A percentile compares a stretch with the other conserved stretches of the same genome.
These are phyloP conservation scores for Monosporascus sp. DNA, from an alignment of 2,329 filamentous ascomycete genomes.

Conservation along the genomic window DNA sequence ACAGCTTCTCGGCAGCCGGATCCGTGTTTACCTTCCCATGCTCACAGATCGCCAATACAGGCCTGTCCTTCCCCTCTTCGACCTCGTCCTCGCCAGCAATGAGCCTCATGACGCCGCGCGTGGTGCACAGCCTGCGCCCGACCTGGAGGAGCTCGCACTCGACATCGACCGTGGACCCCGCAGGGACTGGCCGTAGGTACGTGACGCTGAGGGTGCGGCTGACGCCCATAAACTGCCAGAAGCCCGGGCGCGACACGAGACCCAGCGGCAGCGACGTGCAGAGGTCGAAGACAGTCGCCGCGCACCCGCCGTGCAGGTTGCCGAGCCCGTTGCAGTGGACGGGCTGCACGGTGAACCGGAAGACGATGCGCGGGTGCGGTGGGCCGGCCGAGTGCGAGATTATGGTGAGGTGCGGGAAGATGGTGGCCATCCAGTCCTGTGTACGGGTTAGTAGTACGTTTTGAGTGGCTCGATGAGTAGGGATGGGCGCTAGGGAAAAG, in stretches of 20 bases:
- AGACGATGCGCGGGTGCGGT: slow-evolving; percentile 36
- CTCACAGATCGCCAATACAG: slow-evolving; percentile 42
- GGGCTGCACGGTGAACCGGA: slow-evolving; percentile 44
- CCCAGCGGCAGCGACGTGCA: slow-evolving; percentile 56
- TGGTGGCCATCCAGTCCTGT: slow-evolving; percentile 40
- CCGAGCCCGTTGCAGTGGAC: slow-evolving; percentile 47
- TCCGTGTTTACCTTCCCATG: slow-evolving; percentile 52
- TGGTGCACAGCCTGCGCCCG: slow-evolving; percentile 38
- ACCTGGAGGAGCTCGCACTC: slow-evolving; percentile 42
- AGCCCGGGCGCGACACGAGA: slow-evolving; percentile 51
- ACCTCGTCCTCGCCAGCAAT: slow-evolving; percentile 20
- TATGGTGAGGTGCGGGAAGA: slow-evolving; percentile 38
- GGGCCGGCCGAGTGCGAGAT: slow-evolving; percentile 28
- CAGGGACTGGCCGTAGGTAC: slow-evolving; percentile 58
- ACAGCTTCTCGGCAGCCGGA: slow-evolving; percentile 22
- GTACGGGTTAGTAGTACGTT: background rate
- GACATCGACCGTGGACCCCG: slow-evolving; percentile 38
- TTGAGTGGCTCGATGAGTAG: background rate
- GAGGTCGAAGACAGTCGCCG: slow-evolving; percentile 63
- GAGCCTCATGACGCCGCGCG: slow-evolving; percentile 41
- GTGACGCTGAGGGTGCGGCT: slow-evolving; percentile 61
- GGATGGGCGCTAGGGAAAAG: background rate
- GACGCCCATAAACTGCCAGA: slow-evolving; percentile 59
- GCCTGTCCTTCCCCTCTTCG: slow-evolving; percentile 28
- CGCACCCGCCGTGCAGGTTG: slow-evolving; percentile 58